phyloP scores from a whole-genome alignment of 139 green algal genomes.

The Chloropicon primus region DNA sequence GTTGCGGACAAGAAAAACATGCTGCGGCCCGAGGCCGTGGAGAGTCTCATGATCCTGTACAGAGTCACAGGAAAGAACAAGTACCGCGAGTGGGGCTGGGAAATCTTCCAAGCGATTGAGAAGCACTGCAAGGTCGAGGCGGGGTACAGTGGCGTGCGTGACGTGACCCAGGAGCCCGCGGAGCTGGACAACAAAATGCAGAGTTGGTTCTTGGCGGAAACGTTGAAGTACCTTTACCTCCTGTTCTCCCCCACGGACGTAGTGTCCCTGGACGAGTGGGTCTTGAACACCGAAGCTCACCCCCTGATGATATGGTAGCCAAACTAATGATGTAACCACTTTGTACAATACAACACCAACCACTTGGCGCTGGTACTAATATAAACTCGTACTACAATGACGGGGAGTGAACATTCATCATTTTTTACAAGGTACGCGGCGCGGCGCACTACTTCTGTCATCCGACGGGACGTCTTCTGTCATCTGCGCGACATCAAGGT shows the following conservation, averaged over 20 bases:
- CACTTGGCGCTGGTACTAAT: too few relatives aligned
- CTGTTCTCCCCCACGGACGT: conserved; percentile 46
- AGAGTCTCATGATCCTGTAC: conserved; percentile 60
- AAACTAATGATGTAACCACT: neutral
- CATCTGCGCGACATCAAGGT: too few relatives aligned
- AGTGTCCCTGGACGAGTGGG: conserved; percentile 50
- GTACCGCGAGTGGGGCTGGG: conserved; percentile 58
- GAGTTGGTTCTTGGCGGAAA: conserved; percentile 52
- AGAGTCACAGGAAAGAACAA: conserved; percentile 42
- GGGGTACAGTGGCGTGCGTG: conserved; percentile 45
- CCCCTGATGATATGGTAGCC: conserved; percentile 24
- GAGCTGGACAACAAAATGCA: conserved; percentile 50
- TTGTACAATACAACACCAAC: too few relatives aligned
- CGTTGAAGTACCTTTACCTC: conserved; percentile 71
- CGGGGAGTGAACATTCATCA: too few relatives aligned
- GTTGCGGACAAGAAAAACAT: conserved; percentile 32
- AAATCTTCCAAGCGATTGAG: conserved; percentile 53
- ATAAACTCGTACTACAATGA: too few relatives aligned
- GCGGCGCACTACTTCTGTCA: too few relatives aligned
- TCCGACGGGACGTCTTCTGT: too few relatives aligned
- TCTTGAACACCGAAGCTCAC: conserved; percentile 76
- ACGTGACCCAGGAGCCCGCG: conserved; percentile 31
- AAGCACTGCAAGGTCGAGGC: conserved; percentile 27
- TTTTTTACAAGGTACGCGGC: too few relatives aligned
- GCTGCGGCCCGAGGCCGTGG: conserved; percentile 50